These are phyloP conservation scores for Raphanus hybrid DNA, from an alignment of 441 rosid species.

Conservation along the genomic window DNA sequence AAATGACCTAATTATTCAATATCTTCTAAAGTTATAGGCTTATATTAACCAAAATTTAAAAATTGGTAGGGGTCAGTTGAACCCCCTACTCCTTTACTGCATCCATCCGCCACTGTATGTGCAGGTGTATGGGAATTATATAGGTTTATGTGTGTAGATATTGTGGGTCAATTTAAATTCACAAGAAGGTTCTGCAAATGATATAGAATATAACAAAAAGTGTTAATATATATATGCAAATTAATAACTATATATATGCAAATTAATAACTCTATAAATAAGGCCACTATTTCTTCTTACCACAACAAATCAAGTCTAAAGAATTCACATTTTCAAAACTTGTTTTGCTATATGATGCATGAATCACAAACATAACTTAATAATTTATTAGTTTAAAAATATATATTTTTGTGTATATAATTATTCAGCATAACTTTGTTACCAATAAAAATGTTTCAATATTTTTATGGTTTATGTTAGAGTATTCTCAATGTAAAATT, in stretches of 20 bases:
- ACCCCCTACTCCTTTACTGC: too few relatives aligned
- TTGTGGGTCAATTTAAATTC: slow-evolving; percentile 55
- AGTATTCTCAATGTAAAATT: too few relatives aligned
- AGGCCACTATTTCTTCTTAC: neutral
- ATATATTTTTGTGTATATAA: neutral
- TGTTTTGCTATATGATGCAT: neutral
- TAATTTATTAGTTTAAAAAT: neutral
- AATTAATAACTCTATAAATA: neutral
- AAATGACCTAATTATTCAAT: too few relatives aligned
- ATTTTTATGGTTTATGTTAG: neutral
- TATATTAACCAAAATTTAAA: too few relatives aligned
- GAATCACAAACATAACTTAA: neutral
- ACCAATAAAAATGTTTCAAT: neutral
- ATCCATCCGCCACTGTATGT: too few relatives aligned
- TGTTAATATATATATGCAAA: neutral
- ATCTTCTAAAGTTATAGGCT: too few relatives aligned
- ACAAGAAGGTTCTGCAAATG: slow-evolving; percentile 48
- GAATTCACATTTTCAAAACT: neutral
- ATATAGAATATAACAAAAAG: neutral
- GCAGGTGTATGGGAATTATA: slow-evolving; percentile 30
- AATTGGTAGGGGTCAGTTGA: too few relatives aligned
- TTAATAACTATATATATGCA: neutral
- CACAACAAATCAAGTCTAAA: neutral
- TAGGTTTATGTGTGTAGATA: slow-evolving; percentile 41
- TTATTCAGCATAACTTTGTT: neutral